phyloP scores from a whole-genome alignment of 495 filamentous ascomycete species.

The Penicillium malachiteum region DNA sequence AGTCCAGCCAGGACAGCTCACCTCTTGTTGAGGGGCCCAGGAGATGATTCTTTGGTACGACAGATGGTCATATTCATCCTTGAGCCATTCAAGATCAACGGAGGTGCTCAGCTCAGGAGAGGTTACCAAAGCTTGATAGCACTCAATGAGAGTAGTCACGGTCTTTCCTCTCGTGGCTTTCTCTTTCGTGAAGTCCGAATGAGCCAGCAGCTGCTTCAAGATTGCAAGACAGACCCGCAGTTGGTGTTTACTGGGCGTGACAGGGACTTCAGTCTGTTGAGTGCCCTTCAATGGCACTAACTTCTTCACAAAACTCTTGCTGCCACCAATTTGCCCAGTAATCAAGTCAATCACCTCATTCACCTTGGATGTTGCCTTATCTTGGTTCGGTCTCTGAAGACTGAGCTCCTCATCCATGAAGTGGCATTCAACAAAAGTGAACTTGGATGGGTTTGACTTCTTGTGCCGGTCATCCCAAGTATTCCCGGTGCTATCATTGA shows the following conservation, averaged over 20 bases:
- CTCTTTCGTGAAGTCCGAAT: not conserved
- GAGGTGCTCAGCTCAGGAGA: not conserved
- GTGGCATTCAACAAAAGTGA: constrained; percentile 3
- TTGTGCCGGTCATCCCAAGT: constrained; percentile 8
- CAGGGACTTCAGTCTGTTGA: no score
- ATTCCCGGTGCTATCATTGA: constrained; percentile 2
- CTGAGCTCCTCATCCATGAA: not conserved
- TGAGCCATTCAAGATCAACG: no score
- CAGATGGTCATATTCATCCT: no score
- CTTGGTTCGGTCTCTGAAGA: no score
- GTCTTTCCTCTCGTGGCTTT: no score
- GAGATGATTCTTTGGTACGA: no score
- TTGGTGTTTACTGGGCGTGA: not conserved
- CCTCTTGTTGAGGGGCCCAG: no score
- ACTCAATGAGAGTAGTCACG: no score
- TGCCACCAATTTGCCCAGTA: not conserved
- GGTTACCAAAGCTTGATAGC: not conserved
- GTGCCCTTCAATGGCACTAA: not conserved
- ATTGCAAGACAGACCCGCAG: not conserved
- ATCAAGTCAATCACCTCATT: not conserved
- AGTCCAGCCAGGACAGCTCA: no score
- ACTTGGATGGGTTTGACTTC: not conserved
- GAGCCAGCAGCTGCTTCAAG: not conserved
- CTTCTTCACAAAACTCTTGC: not conserved
- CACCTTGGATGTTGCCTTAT: not conserved